Conservation (phyloP, 768 basidiomycete species). For the Leucocoprinus leucothites region DNA sequence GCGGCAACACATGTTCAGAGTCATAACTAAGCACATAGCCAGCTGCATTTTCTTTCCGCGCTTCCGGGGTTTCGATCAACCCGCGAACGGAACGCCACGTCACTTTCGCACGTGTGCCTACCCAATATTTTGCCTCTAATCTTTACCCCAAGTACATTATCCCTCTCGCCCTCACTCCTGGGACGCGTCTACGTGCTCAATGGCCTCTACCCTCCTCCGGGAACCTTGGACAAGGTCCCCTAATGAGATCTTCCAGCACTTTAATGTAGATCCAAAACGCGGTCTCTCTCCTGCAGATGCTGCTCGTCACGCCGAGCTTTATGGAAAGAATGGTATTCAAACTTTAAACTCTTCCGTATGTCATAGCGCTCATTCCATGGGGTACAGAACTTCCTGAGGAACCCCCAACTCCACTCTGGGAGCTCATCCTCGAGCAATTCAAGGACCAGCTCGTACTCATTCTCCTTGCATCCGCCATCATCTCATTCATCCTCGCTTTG, state of each 20-base stretch:
- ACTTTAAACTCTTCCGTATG: not conserved
- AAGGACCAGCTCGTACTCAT: conserved; percentile 98
- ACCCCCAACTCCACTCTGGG: conserved; percentile 86
- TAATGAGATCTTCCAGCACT: conserved; percentile 69
- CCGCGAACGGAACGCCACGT: conserved; percentile 33
- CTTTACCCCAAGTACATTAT: conserved; percentile 1
- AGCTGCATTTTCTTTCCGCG: not conserved
- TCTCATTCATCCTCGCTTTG: conserved; percentile 90
- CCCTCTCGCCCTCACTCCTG: conserved; percentile 9
- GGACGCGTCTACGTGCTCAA: conserved; percentile 14
- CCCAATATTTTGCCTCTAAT: conserved; percentile 15
- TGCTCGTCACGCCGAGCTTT: conserved; percentile 68
- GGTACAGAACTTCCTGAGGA: conserved; percentile 86
- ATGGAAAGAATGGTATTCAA: conserved; percentile 80
- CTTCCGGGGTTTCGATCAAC: conserved; percentile 8
- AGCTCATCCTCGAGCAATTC: conserved; percentile 97
- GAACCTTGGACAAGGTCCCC: conserved; percentile 77
- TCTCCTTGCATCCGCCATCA: conserved; percentile 86
- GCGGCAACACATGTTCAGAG: no score
- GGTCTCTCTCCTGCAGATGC: conserved; percentile 72
- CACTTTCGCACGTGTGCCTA: conserved; percentile 34
- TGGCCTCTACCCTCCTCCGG: conserved; percentile 27
- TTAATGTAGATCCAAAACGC: conserved; percentile 53
- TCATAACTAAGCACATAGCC: no score
- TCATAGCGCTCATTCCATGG: conserved; percentile 6